A percentile compares a stretch with the other conserved stretches of the same genome.
Evolutionary conservation across 202 grass and related monocot genomes (phyloP).

Genomic region (Panicum virgatum): DNA sequence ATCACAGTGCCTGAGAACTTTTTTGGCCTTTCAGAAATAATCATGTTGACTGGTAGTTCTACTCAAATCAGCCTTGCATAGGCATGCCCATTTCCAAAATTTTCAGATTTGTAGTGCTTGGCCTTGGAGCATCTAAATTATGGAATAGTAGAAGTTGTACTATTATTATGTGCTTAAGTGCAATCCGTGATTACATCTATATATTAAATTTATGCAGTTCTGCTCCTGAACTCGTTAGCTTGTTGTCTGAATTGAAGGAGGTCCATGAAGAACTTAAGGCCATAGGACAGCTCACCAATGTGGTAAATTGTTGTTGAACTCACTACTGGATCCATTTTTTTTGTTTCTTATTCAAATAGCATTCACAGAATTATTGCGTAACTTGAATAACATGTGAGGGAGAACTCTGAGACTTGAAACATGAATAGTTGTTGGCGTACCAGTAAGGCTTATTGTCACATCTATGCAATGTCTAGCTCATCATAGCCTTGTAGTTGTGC

Average conservation of each 20-base stretch:
- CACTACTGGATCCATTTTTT: not conserved
- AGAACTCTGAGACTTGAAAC: conserved; percentile 22
- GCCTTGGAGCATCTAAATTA: conserved; percentile 24
- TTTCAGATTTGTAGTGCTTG: conserved; percentile 19
- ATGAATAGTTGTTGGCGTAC: not conserved
- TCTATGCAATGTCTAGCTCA: too few species aligned
- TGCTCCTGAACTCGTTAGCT: conserved; percentile 85
- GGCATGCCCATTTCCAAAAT: not conserved
- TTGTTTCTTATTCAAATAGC: conserved; percentile 22
- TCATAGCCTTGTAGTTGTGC: too few species aligned
- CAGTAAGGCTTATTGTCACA: not conserved
- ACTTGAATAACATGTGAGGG: not conserved
- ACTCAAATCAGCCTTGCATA: not conserved
- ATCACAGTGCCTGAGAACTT: not conserved
- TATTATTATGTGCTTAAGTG: conserved; percentile 10
- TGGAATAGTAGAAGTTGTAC: not conserved
- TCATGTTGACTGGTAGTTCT: not conserved
- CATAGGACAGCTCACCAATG: conserved; percentile 43
- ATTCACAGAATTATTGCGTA: not conserved
- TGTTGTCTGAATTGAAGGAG: conserved; percentile 82
- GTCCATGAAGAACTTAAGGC: conserved; percentile 62
- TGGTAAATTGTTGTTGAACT: conserved; percentile 52
- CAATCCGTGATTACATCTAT: conserved; percentile 7
- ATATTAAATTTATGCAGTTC: conserved; percentile 64
- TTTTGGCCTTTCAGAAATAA: not conserved